These are phyloP conservation scores for Aspergillus transmontanensis DNA, from an alignment of 2,329 filamentous ascomycete species.

Conservation along the genomic window DNA sequence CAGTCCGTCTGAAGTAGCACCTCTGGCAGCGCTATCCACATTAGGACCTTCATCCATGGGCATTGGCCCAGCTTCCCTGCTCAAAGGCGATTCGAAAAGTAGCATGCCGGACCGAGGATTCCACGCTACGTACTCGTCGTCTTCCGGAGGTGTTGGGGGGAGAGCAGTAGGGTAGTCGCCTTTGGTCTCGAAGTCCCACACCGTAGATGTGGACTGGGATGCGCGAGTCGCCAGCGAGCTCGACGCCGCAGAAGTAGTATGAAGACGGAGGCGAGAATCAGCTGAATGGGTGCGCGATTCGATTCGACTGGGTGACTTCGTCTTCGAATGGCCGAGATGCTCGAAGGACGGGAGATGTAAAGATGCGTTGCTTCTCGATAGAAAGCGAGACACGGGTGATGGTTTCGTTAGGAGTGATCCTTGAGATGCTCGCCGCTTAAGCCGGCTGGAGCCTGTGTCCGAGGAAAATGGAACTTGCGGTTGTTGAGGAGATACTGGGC, in stretches of 20 bases:
- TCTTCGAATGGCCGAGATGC: conserved; percentile 42
- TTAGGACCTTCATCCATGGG: conserved; percentile 33
- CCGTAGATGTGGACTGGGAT: conserved; percentile 38
- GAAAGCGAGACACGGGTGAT: conserved; percentile 38
- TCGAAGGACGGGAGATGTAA: conserved; percentile 59
- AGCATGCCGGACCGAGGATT: conserved; percentile 35
- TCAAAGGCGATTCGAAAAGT: conserved; percentile 32
- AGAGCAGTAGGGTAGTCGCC: conserved; percentile 38
- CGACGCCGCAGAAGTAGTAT: conserved; percentile 39
- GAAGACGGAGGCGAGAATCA: conserved; percentile 34
- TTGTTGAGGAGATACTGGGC: conserved; percentile 23
- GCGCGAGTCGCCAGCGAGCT: conserved; percentile 30
- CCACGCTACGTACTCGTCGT: conserved; percentile 43
- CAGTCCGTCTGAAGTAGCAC: conserved; percentile 31
- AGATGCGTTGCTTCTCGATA: conserved; percentile 37
- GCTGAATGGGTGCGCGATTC: conserved; percentile 31
- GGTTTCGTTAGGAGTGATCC: conserved; percentile 38
- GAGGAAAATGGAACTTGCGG: conserved; percentile 14
- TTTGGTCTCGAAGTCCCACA: conserved; percentile 28
- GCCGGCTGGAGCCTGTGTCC: conserved; percentile 25
- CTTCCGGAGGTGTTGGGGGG: conserved; percentile 47
- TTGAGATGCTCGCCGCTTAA: conserved; percentile 41
- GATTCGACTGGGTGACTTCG: conserved; percentile 25
- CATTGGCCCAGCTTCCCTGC: conserved; percentile 28
- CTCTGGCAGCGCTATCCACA: conserved; percentile 30